A percentile compares a stretch with the other conserved stretches of the same genome.
phyloP scores from a whole-genome alignment of 257 asterid species.

The Jasminum sambac region DNA sequence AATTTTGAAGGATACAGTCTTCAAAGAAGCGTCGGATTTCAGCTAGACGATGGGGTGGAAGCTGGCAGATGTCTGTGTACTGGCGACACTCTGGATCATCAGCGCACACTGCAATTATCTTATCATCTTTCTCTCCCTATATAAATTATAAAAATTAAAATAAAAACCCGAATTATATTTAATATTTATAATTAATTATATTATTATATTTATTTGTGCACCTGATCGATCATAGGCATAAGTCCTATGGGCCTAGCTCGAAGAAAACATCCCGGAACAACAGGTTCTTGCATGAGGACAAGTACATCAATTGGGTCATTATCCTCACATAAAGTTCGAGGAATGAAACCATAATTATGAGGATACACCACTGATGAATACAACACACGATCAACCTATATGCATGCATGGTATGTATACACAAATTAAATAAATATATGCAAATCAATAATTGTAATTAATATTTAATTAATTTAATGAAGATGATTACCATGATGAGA shows the following conservation, averaged over 20 bases:
- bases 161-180: too few relatives aligned
- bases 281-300: constrained; percentile 97
- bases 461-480: background rate
- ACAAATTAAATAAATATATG: too few relatives aligned
- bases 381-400: constrained; percentile 77
- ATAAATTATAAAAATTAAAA: background rate
- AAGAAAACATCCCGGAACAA: constrained; percentile 84
- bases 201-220: too few relatives aligned
- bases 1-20: constrained; percentile 18
- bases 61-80: constrained; percentile 83
- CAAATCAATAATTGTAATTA: too few relatives aligned
- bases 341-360: constrained; percentile 95
- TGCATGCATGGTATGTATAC: too few relatives aligned
- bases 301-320: constrained; percentile 94
- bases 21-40: constrained; percentile 17
- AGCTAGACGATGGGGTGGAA: constrained; percentile 24
- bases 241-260: constrained; percentile 94
- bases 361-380: constrained; percentile 96
- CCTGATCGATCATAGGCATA: constrained; percentile 99
- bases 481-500: constrained; percentile 59
- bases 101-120: constrained; percentile 94
- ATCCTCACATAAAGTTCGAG: constrained; percentile 89
- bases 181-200: too few relatives aligned
- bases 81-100: constrained; percentile 95
- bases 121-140: constrained; percentile 93